phyloP scores from a whole-genome alignment of 192 early-diverging fungal genomes.

The Lobosporangium transversale region DNA sequence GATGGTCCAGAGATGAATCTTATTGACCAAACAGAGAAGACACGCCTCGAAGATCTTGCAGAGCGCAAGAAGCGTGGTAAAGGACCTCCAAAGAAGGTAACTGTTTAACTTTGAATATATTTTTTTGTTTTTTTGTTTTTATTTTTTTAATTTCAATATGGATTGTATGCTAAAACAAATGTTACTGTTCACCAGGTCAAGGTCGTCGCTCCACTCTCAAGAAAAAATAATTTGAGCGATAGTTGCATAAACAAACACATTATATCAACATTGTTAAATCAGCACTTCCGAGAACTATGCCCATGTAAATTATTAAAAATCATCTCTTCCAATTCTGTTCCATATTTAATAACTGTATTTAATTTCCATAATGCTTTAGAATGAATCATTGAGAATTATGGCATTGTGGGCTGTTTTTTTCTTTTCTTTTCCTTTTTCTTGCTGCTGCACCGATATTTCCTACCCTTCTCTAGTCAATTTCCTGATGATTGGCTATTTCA shows the following conservation, averaged over 20 bases:
- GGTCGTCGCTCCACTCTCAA: conserved; percentile 65
- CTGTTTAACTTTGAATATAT: neutral
- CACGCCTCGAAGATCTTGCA: conserved; percentile 72
- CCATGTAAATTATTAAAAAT: too few relatives aligned
- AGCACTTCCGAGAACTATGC: too few relatives aligned
- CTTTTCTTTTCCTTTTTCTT: neutral
- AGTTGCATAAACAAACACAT: neutral
- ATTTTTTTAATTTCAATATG: neutral
- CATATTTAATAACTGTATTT: too few relatives aligned
- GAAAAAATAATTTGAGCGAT: conserved; percentile 53
- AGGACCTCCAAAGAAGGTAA: conserved; percentile 82
- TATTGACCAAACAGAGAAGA: conserved; percentile 69
- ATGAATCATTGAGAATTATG: too few relatives aligned
- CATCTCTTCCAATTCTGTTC: too few relatives aligned
- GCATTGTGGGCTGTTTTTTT: too few relatives aligned
- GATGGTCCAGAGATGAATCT: conserved; percentile 62
- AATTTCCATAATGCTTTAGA: too few relatives aligned
- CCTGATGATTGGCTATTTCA: too few relatives aligned
- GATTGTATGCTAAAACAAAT: too few relatives aligned
- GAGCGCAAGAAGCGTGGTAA: conserved; percentile 77
- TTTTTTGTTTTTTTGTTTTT: neutral
- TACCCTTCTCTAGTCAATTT: too few relatives aligned
- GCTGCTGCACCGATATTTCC: neutral
- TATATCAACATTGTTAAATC: neutral
- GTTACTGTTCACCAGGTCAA: too few relatives aligned